Percentiles rank a stretch among this genome's conserved stretches.
phyloP scores from a whole-genome alignment of 108 stramenopile species.

The Skeletonema tropicum region DNA sequence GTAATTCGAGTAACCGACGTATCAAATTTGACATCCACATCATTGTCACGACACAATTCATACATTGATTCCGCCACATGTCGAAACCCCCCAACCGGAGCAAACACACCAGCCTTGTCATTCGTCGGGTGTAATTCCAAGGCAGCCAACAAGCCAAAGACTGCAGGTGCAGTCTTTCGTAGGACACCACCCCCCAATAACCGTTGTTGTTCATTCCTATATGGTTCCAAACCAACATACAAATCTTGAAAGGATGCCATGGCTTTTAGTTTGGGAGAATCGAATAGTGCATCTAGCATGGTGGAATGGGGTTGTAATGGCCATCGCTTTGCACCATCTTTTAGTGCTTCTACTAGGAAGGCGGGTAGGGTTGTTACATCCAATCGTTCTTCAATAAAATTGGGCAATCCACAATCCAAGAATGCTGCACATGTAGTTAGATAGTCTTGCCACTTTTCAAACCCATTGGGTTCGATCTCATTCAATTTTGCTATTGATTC shows the following conservation, averaged over 20 bases:
- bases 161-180: conserved; percentile 85
- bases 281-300: conserved; percentile 66
- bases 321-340: conserved; percentile 65
- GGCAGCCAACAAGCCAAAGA: conserved; percentile 90
- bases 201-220: conserved; percentile 47
- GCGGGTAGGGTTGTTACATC: conserved; percentile 67
- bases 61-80: conserved; percentile 68
- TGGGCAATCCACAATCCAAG: conserved; percentile 80
- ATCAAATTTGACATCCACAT: conserved; percentile 60
- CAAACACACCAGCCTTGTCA: conserved; percentile 74
- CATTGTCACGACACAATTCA: conserved; percentile 54
- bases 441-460: conserved; percentile 73
- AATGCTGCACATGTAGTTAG: conserved; percentile 69
- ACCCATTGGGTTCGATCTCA: conserved; percentile 60
- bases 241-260: conserved; percentile 92
- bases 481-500: conserved; percentile 62
- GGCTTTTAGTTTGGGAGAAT: conserved; percentile 71
- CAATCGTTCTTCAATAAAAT: conserved; percentile 82
- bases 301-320: conserved; percentile 82
- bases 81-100: conserved; percentile 87
- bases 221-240: conserved; percentile 91
- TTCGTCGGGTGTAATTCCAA: conserved; percentile 88
- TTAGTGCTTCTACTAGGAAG: conserved; percentile 66
- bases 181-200: conserved; percentile 71
- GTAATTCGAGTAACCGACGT: conserved; percentile 61